Conservation (phyloP, 257 asterid species). For the Lithospermum erythrorhizon region DNA sequence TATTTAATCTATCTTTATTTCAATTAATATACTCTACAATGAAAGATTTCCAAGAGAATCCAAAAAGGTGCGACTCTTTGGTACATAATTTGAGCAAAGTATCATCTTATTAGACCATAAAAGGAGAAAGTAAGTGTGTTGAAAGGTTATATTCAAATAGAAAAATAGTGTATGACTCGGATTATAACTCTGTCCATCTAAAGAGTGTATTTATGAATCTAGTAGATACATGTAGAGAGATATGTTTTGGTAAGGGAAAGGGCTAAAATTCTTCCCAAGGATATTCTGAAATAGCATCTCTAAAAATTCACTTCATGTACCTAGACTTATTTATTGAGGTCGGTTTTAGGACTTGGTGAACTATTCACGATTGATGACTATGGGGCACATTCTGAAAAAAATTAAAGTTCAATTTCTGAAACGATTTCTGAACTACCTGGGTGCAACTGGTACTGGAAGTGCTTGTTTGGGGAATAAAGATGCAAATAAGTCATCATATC, state of each 20-base stretch:
- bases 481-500: not conserved
- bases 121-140: not conserved
- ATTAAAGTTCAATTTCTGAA: not conserved
- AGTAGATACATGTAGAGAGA: no score
- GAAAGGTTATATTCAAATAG: not conserved
- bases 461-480: not conserved
- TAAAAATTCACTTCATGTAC: no score
- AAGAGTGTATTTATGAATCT: no score
- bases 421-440: not conserved
- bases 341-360: no score
- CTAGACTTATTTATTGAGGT: no score
- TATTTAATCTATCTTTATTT: not conserved
- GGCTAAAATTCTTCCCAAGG: no score
- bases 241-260: no score
- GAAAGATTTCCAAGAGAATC: not conserved
- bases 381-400: not conserved
- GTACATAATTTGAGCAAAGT: not conserved
- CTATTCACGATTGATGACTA: no score
- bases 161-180: no score
- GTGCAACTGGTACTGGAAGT: not conserved
- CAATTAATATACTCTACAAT: not conserved
- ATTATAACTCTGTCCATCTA: no score
- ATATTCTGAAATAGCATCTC: no score
- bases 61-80: not conserved
- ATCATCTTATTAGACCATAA: not conserved